Base-by-base conservation (phyloP, 1,139 yeast genomes). In the Saccharomyces hybrid region DNA sequence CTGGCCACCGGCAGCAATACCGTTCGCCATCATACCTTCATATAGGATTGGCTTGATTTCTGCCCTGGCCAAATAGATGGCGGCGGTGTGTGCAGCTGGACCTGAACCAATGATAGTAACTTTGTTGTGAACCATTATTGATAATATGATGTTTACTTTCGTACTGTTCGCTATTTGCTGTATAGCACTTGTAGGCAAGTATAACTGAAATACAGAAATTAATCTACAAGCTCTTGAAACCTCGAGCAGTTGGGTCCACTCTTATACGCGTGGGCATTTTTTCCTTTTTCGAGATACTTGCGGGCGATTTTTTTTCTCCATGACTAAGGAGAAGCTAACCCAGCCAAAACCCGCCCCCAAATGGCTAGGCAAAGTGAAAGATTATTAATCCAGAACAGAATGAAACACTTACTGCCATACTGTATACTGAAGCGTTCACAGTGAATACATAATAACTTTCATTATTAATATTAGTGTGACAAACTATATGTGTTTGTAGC, bases 71-170 rank as follows among this genome's bases (percentile, higher is more conserved):
- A 93, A 79, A 74, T 93, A 93, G 72, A 93, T 88, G 63, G 99
- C 99, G 52, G 99, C 99, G 49, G 99, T 93, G 78, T 93, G 97
- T 55, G 98, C 99, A 58, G 99, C 99, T 54, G 99, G 99, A 64
- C 99, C 99, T 52, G 98, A 91, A 50, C 98, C 98, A 61, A 91
- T 85, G 66, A 91, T 89, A 53, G 96, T 89, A 60, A 90, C 96
- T 75, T 79, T 82, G 76, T 88, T 84, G 73, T 90, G 96, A 65
- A 81, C 87, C 90, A 84, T 85, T 79, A 78, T 82, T 46, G 28
- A 28, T 47, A 20, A 32, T 27, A 31, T 50, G 47, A 44, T 11
- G 48, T n/a, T 42, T 25, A 31, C 41, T 23, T 26, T 26, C 14
- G 32, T n/a, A n/a, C 31, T 38, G 47, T 41, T 41, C n/a, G 28